These are phyloP conservation scores for Pseudogymnoascus sp. DNA, from an alignment of 2,329 filamentous ascomycete genomes.

Conservation along the genomic window DNA sequence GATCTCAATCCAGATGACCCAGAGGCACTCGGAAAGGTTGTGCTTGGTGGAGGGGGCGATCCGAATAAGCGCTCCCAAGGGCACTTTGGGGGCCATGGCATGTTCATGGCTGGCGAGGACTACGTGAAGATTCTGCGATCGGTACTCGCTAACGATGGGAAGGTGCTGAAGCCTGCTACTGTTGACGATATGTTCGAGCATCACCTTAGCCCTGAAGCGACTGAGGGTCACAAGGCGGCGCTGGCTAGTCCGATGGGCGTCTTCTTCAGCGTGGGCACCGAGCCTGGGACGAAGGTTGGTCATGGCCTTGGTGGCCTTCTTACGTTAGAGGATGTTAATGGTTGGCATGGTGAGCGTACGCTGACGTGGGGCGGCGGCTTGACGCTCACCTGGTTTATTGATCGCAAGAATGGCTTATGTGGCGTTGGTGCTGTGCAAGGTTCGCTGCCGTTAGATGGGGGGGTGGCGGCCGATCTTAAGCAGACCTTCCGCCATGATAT, in stretches of 20 bases:
- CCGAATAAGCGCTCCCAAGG: background rate
- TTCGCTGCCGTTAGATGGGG: conserved; percentile 30
- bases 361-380: conserved; percentile 42
- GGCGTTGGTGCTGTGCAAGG: conserved; percentile 37
- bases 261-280: conserved; percentile 34
- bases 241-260: conserved; percentile 29
- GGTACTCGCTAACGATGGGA: conserved; percentile 42
- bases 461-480: conserved; percentile 31
- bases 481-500: conserved; percentile 38
- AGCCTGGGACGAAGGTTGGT: conserved; percentile 29
- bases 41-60: conserved; percentile 29
- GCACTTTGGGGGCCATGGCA: conserved; percentile 31
- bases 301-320: conserved; percentile 38
- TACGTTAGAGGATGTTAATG: conserved; percentile 35
- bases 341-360: conserved; percentile 38
- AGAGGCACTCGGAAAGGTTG: conserved; percentile 29
- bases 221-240: conserved; percentile 24
- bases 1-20: conserved; percentile 33
- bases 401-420: conserved; percentile 41
- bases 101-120: conserved; percentile 31
- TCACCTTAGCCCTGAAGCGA: conserved; percentile 27
- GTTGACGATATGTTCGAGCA: conserved; percentile 32
- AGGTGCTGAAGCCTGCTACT: conserved; percentile 36
- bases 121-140: conserved; percentile 40
- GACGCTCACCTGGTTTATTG: conserved; percentile 43